These are phyloP conservation scores for Vitellaria paradoxa DNA, from an alignment of 179 eudicot species.

Conservation along the genomic window DNA sequence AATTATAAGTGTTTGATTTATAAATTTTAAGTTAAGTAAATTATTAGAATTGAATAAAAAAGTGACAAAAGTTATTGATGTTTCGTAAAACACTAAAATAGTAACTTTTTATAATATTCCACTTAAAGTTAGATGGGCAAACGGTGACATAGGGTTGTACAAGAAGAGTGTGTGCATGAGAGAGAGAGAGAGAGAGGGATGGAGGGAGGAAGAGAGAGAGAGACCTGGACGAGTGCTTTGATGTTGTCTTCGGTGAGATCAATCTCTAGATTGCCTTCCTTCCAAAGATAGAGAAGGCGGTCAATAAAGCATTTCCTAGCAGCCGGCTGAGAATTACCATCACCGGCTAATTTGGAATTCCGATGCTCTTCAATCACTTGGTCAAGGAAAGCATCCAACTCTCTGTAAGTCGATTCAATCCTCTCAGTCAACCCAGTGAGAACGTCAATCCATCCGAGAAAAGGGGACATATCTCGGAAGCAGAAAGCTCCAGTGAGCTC, in stretches of 20 bases:
- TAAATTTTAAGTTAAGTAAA: no score
- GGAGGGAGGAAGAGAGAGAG: no score
- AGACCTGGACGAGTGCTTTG: neutral
- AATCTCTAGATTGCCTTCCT: neutral
- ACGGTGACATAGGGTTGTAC: no score
- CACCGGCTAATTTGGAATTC: neutral
- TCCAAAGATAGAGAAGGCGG: neutral
- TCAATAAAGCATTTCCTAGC: neutral
- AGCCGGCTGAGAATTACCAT: neutral
- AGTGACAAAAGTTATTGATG: no score
- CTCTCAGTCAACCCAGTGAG: constrained; percentile 6
- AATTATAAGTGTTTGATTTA: no score
- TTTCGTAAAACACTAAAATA: no score
- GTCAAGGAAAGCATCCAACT: neutral
- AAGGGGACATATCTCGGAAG: neutral
- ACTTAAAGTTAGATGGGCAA: no score
- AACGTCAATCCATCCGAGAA: constrained; percentile 5
- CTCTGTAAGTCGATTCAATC: neutral
- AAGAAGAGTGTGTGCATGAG: no score
- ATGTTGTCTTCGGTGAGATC: neutral
- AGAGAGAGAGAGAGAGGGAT: no score
- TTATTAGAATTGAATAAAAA: no score
- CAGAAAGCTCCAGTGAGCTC: neutral
- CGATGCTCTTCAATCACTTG: neutral
- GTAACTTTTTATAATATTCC: no score